Conservation (phyloP, 208 protist species). For the Trichomonas vaginalis region DNA sequence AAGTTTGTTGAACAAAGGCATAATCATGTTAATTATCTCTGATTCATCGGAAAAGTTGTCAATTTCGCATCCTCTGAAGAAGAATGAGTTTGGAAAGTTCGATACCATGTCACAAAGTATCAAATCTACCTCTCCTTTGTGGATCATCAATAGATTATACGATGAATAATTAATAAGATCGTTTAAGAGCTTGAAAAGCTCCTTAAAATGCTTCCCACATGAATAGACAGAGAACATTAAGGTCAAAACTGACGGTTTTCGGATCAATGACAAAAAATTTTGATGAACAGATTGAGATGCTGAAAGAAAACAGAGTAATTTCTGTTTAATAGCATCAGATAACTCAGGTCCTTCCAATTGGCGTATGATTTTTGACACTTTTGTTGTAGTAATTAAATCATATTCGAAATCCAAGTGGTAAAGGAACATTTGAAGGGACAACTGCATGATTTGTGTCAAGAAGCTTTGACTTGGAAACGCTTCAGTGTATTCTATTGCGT, state of each 20-base stretch:
- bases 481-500: not conserved
- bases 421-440: not conserved
- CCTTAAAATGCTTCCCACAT: not conserved
- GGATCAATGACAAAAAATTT: not conserved
- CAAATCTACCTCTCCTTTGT: not conserved
- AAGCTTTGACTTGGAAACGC: not conserved
- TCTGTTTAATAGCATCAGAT: not conserved
- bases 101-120: not conserved
- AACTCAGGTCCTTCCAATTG: not conserved
- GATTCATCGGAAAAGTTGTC: not conserved
- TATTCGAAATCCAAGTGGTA: not conserved
- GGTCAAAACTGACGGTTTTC: not conserved
- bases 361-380: not conserved
- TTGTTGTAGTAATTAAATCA: not conserved
- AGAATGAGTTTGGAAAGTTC: not conserved
- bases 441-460: not conserved
- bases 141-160: not conserved
- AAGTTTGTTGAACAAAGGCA: not conserved
- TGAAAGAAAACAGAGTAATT: not conserved
- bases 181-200: not conserved
- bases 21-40: not conserved
- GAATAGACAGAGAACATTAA: not conserved
- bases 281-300: not conserved
- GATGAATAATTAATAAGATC: not conserved
- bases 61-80: not conserved